Conservation (phyloP, 306 rosid species). For the Fragaria vesca region DNA sequence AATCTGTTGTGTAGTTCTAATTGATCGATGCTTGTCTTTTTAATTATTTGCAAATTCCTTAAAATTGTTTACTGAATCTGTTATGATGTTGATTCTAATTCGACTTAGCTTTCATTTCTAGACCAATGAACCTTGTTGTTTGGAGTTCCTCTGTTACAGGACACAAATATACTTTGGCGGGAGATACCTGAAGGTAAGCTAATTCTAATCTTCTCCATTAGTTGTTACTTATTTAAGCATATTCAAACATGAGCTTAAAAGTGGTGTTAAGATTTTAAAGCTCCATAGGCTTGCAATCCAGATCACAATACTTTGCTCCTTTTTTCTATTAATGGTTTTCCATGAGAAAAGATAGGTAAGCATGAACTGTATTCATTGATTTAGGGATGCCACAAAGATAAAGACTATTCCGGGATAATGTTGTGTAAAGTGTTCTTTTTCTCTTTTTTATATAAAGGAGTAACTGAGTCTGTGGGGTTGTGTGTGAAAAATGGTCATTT, state of each 20-base stretch:
- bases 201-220: not conserved
- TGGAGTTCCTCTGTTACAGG: conserved; percentile 47
- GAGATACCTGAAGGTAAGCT: conserved; percentile 75
- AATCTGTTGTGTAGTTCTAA: not conserved
- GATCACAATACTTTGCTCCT: not conserved
- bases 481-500: not conserved
- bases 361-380: not conserved
- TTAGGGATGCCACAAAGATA: not conserved
- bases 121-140: conserved; percentile 61
- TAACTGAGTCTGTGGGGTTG: not conserved
- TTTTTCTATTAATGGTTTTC: not conserved
- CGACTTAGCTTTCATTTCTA: conserved; percentile 28
- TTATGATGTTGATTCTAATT: conserved; percentile 23
- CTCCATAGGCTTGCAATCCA: not conserved
- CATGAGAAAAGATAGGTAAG: not conserved
- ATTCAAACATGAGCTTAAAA: not conserved
- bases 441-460: not conserved
- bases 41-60: not conserved
- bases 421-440: not conserved
- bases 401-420: not conserved
- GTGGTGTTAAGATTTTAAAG: not conserved
- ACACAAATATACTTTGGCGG: conserved; percentile 74
- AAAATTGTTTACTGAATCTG: conserved; percentile 13
- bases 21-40: conserved; percentile 6
- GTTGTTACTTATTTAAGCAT: not conserved